phyloP scores from a whole-genome alignment of 2,329 filamentous ascomycete genomes.

The Colletotrichum spaethianum region DNA sequence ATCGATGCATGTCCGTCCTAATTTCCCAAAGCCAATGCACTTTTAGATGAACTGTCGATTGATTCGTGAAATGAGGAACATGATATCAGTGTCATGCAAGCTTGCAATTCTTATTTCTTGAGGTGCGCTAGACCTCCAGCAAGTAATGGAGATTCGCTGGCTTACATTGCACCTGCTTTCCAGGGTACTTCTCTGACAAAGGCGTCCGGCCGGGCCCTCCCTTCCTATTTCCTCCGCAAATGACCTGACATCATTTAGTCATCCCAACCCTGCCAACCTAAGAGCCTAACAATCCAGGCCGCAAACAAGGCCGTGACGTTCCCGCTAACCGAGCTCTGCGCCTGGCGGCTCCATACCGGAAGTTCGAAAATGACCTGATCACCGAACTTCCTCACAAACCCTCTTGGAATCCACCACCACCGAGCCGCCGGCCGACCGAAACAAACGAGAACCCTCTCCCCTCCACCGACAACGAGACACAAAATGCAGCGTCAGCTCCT shows the following conservation, averaged over 20 bases:
- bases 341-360: constrained; percentile 22
- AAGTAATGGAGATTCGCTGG: neutral
- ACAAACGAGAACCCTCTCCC: constrained; percentile 24
- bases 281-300: constrained; percentile 36
- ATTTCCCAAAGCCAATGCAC: neutral
- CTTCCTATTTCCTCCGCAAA: constrained; percentile 34
- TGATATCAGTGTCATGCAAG: neutral
- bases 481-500: constrained; percentile 76
- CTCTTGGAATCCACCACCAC: constrained; percentile 16
- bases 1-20: neutral
- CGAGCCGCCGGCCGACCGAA: constrained; percentile 28
- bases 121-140: neutral
- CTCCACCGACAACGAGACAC: constrained; percentile 42
- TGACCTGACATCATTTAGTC: constrained; percentile 41
- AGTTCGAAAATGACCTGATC: constrained; percentile 44
- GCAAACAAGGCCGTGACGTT: constrained; percentile 31
- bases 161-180: neutral
- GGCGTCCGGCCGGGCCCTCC: neutral
- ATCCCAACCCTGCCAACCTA: constrained; percentile 16
- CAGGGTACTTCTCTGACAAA: neutral
- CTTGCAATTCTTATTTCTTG: neutral
- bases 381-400: constrained; percentile 36
- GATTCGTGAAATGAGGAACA: neutral
- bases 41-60: neutral
- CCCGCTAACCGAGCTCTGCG: constrained; percentile 41